These are phyloP conservation scores for Coelomomyces lativittatus DNA, from an alignment of 371 early-diverging fungal genomes.

Conservation along the genomic window DNA sequence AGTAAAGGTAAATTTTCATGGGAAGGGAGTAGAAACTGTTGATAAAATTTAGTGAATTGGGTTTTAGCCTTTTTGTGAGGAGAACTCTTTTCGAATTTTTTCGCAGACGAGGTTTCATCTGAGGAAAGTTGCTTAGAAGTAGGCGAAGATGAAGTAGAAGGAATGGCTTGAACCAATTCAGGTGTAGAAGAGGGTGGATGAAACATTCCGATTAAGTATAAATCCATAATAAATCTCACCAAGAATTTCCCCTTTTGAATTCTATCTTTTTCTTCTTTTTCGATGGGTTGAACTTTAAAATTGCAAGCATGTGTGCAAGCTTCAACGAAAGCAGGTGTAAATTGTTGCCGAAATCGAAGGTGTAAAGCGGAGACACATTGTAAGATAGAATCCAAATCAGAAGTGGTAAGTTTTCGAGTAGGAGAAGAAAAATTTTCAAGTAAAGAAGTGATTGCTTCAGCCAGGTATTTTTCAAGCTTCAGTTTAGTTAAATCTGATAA, in stretches of 20 bases:
- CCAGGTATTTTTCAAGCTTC: conserved; percentile 85
- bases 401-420: conserved; percentile 31
- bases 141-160: too few relatives aligned
- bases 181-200: too few relatives aligned
- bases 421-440: conserved; percentile 50
- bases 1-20: not conserved
- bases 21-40: too few relatives aligned
- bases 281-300: conserved; percentile 41
- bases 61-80: too few relatives aligned
- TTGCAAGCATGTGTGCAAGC: conserved; percentile 12
- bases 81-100: too few relatives aligned
- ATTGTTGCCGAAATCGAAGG: conserved; percentile 65
- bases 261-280: conserved; percentile 62
- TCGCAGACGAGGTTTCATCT: too few relatives aligned
- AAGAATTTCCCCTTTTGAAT: conserved; percentile 47
- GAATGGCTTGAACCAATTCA: too few relatives aligned
- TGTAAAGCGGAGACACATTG: conserved; percentile 77
- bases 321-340: conserved; percentile 47
- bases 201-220: conserved; percentile 64
- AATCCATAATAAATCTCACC: conserved; percentile 57
- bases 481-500: conserved; percentile 65
- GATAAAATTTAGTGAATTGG: too few relatives aligned
- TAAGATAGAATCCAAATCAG: conserved; percentile 62
- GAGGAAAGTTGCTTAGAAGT: too few relatives aligned
- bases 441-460: conserved; percentile 69